A percentile compares a stretch with the other conserved stretches of the same genome.
These are phyloP conservation scores for Nothophytophthora sp. DNA, from an alignment of 352 stramenopile species.

Conservation along the genomic window DNA sequence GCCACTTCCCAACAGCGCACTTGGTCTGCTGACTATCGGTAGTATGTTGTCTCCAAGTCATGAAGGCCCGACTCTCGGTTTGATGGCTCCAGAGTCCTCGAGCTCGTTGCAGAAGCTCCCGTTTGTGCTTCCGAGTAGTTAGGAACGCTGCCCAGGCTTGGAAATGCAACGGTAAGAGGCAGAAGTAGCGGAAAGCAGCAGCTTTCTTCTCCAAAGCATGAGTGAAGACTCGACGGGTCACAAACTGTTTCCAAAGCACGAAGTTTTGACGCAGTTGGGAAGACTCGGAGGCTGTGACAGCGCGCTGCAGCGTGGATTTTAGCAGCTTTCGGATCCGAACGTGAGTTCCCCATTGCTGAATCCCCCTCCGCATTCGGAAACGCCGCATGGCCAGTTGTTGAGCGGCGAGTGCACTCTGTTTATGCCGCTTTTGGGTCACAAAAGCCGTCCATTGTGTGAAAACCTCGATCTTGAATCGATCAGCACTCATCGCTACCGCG, in stretches of 20 bases:
- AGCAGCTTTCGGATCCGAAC: slow-evolving; percentile 23
- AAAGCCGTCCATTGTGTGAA: slow-evolving; percentile 19
- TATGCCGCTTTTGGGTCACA: slow-evolving; percentile 4
- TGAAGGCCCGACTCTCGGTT: slow-evolving; percentile 35
- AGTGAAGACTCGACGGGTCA: slow-evolving; percentile 4
- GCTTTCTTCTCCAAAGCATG: slow-evolving; percentile 36
- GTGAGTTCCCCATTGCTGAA: slow-evolving; percentile 27
- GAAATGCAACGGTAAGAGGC: slow-evolving; percentile 35
- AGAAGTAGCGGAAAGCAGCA: slow-evolving; percentile 41
- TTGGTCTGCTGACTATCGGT: slow-evolving; percentile 8
- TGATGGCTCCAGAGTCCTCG: slow-evolving; percentile 34
- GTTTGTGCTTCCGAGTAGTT: slow-evolving; percentile 1
- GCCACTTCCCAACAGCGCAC: slow-evolving; percentile 22
- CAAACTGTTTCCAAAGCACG: slow-evolving; percentile 31
- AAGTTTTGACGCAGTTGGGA: slow-evolving; percentile 18
- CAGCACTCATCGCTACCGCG: slow-evolving; percentile 4
- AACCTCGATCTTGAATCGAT: slow-evolving; percentile 1
- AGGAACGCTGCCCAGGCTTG: slow-evolving; percentile 35
- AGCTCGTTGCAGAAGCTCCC: slow-evolving; percentile 24
- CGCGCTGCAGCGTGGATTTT: slow-evolving; percentile 14
- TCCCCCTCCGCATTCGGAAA: slow-evolving; percentile 13
- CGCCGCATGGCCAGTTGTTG: background rate
- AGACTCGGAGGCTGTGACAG: slow-evolving; percentile 7
- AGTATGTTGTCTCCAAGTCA: slow-evolving; percentile 21
- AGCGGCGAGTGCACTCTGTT: background rate